phyloP scores from a whole-genome alignment of 2,329 filamentous ascomycete species.

The Penicillium sp. region DNA sequence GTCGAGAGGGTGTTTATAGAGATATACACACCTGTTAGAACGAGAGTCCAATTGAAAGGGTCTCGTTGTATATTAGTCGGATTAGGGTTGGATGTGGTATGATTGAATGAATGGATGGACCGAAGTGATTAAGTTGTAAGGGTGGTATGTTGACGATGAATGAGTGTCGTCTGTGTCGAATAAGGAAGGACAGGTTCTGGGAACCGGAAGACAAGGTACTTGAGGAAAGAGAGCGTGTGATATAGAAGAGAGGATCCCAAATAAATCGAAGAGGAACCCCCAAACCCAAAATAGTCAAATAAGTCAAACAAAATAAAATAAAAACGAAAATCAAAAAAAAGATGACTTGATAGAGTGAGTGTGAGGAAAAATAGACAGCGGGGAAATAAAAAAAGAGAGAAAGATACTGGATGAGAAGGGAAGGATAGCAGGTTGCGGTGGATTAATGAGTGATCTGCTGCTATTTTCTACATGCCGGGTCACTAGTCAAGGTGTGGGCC shows the following conservation, averaged over 20 bases:
- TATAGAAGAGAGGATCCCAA: conserved; percentile 28
- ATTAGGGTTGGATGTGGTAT: not conserved
- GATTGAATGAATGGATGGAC: conserved; percentile 36
- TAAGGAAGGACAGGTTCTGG: conserved; percentile 41
- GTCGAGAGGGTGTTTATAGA: not conserved
- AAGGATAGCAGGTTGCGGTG: conserved; percentile 30
- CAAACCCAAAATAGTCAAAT: conserved; percentile 34
- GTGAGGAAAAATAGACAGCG: conserved; percentile 16
- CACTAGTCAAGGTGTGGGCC: conserved; percentile 28
- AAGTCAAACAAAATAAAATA: conserved; percentile 27
- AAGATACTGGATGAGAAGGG: conserved; percentile 32
- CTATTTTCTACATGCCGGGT: conserved; percentile 33
- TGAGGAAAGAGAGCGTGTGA: conserved; percentile 30
- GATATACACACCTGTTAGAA: conserved; percentile 8
- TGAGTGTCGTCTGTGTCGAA: conserved; percentile 6
- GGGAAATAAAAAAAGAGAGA: conserved; percentile 29
- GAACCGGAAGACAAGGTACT: conserved; percentile 27
- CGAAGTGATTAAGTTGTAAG: conserved; percentile 31
- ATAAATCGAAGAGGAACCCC: conserved; percentile 26
- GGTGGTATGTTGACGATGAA: conserved; percentile 12
- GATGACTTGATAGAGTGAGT: conserved; percentile 25
- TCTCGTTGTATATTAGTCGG: conserved; percentile 4
- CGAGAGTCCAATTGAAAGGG: not conserved
- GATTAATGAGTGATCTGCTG: conserved; percentile 42
- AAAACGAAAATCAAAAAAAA: conserved; percentile 25